phyloP scores from a whole-genome alignment of 805 yeast species.

The Barnettozyma populi region DNA sequence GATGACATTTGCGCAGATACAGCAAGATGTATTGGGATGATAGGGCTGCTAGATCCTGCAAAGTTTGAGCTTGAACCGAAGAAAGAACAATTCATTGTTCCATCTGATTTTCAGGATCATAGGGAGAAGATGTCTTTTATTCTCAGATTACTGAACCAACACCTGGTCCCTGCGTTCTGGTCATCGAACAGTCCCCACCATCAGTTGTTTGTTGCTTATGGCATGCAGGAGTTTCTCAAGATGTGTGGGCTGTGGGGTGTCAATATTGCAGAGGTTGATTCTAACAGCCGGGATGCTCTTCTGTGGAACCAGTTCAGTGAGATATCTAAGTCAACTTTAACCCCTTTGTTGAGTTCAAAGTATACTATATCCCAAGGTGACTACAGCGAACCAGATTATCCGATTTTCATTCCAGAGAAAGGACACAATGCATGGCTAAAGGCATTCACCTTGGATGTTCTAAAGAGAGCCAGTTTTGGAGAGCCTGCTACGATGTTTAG shows the following conservation, averaged over 20 bases:
- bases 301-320: constrained; percentile 64
- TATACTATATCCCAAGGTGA: constrained; percentile 49
- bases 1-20: constrained; percentile 49
- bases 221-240: constrained; percentile 81
- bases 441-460: constrained; percentile 58
- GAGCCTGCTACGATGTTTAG: constrained; percentile 44
- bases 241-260: constrained; percentile 44
- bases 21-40: constrained; percentile 62
- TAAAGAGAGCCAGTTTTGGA: constrained; percentile 33
- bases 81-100: constrained; percentile 41
- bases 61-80: constrained; percentile 40
- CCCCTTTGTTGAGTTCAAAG: constrained; percentile 69
- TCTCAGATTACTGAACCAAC: constrained; percentile 55
- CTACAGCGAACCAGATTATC: constrained; percentile 47
- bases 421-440: constrained; percentile 70
- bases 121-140: constrained; percentile 63
- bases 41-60: constrained; percentile 73
- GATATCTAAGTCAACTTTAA: constrained; percentile 63
- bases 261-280: constrained; percentile 24
- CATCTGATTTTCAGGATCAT: constrained; percentile 57
- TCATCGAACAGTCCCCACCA: constrained; percentile 83
- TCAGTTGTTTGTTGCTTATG: constrained; percentile 78
- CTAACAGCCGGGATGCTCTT: constrained; percentile 24
- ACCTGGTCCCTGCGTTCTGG: constrained; percentile 81
- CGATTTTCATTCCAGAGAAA: constrained; percentile 53